Evolutionary conservation across 805 yeast genomes (phyloP), one percentile per base, ranked within the genome.

Genomic region (Maudiozyma pseudohumilis): DNA sequence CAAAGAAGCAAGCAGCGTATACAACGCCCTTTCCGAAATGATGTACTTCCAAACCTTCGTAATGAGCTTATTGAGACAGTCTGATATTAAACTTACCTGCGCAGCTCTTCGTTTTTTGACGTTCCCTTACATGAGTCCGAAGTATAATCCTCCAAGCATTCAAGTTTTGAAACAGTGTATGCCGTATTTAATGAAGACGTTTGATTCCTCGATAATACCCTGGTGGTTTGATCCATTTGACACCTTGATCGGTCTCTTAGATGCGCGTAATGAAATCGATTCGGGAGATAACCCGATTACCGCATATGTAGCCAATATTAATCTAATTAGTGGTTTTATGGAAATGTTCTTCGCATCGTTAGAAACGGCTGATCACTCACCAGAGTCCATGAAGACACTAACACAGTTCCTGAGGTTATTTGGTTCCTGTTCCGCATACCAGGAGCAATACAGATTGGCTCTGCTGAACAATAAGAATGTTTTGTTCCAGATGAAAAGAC

Each of bases 181-280:
- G 24, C 60, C 61, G 4, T 49, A 49, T 36, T 38, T 56, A 34
- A 39, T 53, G 19, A 49, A 48, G 6, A 42, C 49, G 11, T 47
- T 56, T 32, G 49, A 55, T 32, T 46, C 36, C 19, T 42, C 44
- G 9, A 32, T 38, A n/a, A 18, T 56, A 4, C 62, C 62, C 10
- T 47, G 53, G 53, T 55, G 60, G 59, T 57, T 49, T 41, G 57
- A 55, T 42, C 58, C 60, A 4, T 48, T 57, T 18, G 55, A 53
- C 12, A 40, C 35, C 15, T 27, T 57, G 17, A 47, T 43, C 11
- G 27, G 33, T 1, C 36, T 55, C 19, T 34, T 55, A n/a, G 50
- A 48, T 4, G 29, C 43, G 8, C 55, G 48, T 35, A 56, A 55
- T 32, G 43, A 35, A 21, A 41, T 37, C n/a, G 41, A 43, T 9